Base-by-base conservation (phyloP, 73 alveolate genomes). In the Paramecium bursaria region DNA sequence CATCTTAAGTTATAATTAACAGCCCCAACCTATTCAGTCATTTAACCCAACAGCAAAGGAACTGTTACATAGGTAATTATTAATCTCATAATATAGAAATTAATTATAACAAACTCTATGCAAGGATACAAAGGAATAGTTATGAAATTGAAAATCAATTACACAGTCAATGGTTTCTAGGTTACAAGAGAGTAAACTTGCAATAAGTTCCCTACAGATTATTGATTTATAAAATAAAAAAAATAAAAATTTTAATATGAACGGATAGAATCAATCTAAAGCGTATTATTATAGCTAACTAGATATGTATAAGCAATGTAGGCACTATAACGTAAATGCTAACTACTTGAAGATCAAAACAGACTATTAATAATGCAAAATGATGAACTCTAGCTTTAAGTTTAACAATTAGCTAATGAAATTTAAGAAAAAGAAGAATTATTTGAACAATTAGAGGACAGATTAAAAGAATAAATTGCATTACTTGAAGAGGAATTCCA, bases 61-160 rank as follows among this genome's bases (percentile, higher is more conserved):
- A 22, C 22, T 17, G 76, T 73, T 14, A 39, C 50, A 31, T 79
- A 60, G 52, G 89, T 79, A 79, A 21, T 11, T 35, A 39, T 22
- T 0, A 14, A 17, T 35, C 3, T 0, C 25, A 53, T n/a, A 42
- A 3, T 13, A 14, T 54, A 79, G 89, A 73, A 54, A 15, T 44
- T 79, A 50, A 79, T 39, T 49, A 55, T 79, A 7, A 42, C 51
- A 14, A 79, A 79, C 44, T 53, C 85, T 10, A 54, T 49, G 73
- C 22, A 79, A 53, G 89, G 89, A 79, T 10, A 54, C 10, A 79
- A 79, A 50, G 89, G 89, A 10, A 79, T 79, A 39, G 89, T 73
- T 3, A 46, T 79, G 54, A 79, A 54, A 55, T 39, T 79, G 6
- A 79, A 79, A 29, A 57, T 79, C 10, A 46, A 60, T 19, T 79